These are phyloP conservation scores for Sutorius australiensis DNA, from an alignment of 768 basidiomycete species.

Conservation along the genomic window DNA sequence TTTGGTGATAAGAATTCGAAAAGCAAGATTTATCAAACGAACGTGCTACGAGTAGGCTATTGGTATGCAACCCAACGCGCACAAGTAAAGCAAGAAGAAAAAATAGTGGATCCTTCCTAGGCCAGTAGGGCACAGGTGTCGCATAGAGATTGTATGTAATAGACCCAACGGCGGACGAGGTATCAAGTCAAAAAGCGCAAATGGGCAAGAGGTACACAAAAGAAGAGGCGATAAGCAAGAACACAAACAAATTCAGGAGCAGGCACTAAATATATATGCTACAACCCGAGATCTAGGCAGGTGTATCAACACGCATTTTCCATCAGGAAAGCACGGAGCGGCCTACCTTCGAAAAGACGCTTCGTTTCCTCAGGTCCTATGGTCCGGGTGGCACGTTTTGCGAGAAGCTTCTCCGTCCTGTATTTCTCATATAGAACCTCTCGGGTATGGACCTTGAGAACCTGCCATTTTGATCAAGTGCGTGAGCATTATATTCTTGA, in stretches of 20 bases:
- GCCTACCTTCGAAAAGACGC: conserved; percentile 67
- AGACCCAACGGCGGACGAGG: conserved; percentile 1
- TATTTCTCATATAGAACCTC: conserved; percentile 93
- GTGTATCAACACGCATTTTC: conserved; percentile 23
- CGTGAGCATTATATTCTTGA: conserved; percentile 6
- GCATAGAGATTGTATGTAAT: conserved; percentile 13
- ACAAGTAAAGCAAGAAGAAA: conserved; percentile 22
- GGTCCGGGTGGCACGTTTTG: conserved; percentile 74
- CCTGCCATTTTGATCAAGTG: conserved; percentile 38
- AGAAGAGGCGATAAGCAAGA: conserved; percentile 22
- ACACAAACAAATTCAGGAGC: conserved; percentile 13
- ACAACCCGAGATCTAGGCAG: conserved; percentile 45
- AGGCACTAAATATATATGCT: conserved; percentile 26
- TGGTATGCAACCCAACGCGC: conserved; percentile 21
- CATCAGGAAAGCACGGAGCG: conserved; percentile 15
- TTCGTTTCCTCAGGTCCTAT: conserved; percentile 74
- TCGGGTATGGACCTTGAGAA: conserved; percentile 77
- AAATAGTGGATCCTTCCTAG: conserved; percentile 13
- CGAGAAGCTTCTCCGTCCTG: conserved; percentile 86
- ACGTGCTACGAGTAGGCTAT: conserved; percentile 23
- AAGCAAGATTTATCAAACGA: conserved; percentile 22
- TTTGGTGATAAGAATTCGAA: background rate
- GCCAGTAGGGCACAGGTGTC: conserved; percentile 18
- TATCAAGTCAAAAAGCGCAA: conserved; percentile 3
- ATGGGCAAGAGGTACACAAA: conserved; percentile 9